Base-by-base conservation (phyloP, 225 moss, liverwort and hornwort genomes). In the Takakia lepidozioides region DNA sequence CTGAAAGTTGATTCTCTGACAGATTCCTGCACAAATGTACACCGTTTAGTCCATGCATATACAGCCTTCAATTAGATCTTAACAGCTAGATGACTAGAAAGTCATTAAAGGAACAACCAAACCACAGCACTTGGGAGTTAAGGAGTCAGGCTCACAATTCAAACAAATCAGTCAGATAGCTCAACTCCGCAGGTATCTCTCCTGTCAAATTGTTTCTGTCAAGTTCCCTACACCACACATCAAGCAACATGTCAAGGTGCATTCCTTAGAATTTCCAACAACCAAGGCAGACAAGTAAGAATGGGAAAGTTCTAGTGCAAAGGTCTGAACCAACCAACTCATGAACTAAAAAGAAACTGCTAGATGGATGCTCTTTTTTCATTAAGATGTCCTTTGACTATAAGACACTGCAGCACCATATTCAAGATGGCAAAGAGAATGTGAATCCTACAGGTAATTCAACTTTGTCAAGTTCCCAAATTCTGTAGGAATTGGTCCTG, bases 181-280 rank as follows among this genome's bases (percentile, higher is more conserved):
- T 72, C 49, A 78, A 68, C 68, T 78, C 77, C 54, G 77, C 65
- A 48, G 77, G 77, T 65, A 78, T 78, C 50, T 78, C 72, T 54
- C 77, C 77, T 49, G 68, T 68, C 65, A 78, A 50, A 27, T 61
- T 27, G 51, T 78, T 78, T 23, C 58, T 46, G 61, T 78, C 60
- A 46, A 78, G 50, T 55, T 78, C 77, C 55, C 77, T 3, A 38
- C 3, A 49, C 58, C 19, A 48, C n/a, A n/a, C n/a, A n/a, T n/a
- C n/a, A n/a, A n/a, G 47, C 13, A 52, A 71, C 63, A 52, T 20
- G 21, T 27, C 46, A 18, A 19, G 30, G 11, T 16, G 41, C 41
- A 41, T 41, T 41, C 17, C 3, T 17, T 19, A 41, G 3, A 4
- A 20, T n/a, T n/a, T n/a, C n/a, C n/a, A n/a, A n/a, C n/a, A n/a